These are phyloP conservation scores for Acrocalymma vagum DNA, from an alignment of 2,329 filamentous ascomycete genomes.

Conservation along the genomic window DNA sequence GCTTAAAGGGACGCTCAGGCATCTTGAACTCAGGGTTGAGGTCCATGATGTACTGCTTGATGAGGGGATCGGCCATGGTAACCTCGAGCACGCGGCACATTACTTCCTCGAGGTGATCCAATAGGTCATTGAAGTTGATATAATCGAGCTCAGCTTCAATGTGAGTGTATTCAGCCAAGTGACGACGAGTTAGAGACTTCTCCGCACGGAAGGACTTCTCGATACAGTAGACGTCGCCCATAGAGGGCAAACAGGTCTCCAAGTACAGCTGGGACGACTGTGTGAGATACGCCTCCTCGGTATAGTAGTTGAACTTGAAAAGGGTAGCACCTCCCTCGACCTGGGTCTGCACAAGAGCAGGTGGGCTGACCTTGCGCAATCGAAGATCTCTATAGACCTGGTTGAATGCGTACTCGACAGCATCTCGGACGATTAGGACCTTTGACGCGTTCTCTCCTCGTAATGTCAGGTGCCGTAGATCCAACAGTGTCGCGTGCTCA, in stretches of 20 bases:
- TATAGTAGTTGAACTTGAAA: constrained; percentile 90
- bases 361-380: constrained; percentile 85
- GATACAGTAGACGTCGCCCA: constrained; percentile 97
- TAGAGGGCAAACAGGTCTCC: constrained; percentile 87
- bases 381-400: constrained; percentile 78
- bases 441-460: constrained; percentile 85
- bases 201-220: constrained; percentile 99
- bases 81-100: constrained; percentile 87
- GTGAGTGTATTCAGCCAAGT: constrained; percentile 96
- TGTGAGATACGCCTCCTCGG: constrained; percentile 89
- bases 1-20: constrained; percentile 85
- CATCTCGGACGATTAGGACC: constrained; percentile 86
- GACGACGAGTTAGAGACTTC: constrained; percentile 92
- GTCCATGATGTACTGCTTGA: constrained; percentile 77
- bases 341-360: constrained; percentile 92
- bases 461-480: constrained; percentile 84
- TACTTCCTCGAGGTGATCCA: constrained; percentile 85
- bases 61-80: constrained; percentile 75
- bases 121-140: constrained; percentile 89
- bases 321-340: constrained; percentile 92
- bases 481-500: constrained; percentile 77
- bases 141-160: constrained; percentile 97
- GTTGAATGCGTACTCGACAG: constrained; percentile 82
- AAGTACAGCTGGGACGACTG: constrained; percentile 98
- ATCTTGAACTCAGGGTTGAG: constrained; percentile 91